phyloP scores from a whole-genome alignment of 768 basidiomycete species.

The Pulveroboletus sp. region DNA sequence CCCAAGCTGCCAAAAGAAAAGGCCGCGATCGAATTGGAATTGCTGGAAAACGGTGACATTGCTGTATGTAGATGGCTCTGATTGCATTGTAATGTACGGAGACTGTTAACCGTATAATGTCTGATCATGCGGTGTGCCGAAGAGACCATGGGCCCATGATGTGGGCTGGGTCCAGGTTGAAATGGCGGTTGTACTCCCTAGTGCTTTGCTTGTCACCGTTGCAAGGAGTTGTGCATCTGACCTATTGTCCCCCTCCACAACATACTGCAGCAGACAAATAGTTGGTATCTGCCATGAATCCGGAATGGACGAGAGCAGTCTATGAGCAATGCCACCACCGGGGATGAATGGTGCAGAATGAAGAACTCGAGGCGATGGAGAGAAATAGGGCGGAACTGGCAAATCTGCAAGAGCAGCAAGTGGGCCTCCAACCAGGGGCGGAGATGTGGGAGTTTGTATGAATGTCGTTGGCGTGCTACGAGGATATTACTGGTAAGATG shows the following conservation, averaged over 20 bases:
- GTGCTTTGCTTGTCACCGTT: conserved; percentile 45
- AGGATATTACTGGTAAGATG: conserved; percentile 3
- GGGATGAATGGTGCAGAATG: conserved; percentile 66
- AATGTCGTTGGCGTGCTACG: conserved; percentile 66
- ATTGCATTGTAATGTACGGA: background rate
- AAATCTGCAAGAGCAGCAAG: conserved; percentile 43
- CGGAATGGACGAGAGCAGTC: conserved; percentile 60
- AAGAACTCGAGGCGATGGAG: conserved; percentile 41
- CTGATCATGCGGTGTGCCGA: conserved; percentile 72
- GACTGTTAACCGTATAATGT: conserved; percentile 59
- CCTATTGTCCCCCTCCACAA: conserved; percentile 80
- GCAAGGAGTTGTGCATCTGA: conserved; percentile 67
- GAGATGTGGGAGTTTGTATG: conserved; percentile 43
- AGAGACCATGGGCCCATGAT: conserved; percentile 60
- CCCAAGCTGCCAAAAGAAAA: conserved; percentile 72
- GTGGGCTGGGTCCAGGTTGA: conserved; percentile 57
- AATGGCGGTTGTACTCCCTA: conserved; percentile 36
- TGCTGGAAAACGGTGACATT: conserved; percentile 55
- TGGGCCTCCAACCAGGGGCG: conserved; percentile 42
- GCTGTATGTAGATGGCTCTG: conserved; percentile 1
- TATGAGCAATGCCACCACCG: conserved; percentile 70
- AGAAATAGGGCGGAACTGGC: conserved; percentile 54
- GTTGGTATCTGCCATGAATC: conserved; percentile 50
- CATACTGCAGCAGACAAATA: conserved; percentile 67
- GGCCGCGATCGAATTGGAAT: conserved; percentile 54